Base-by-base conservation (phyloP, 495 filamentous ascomycete species). In the Platismatia glauca region DNA sequence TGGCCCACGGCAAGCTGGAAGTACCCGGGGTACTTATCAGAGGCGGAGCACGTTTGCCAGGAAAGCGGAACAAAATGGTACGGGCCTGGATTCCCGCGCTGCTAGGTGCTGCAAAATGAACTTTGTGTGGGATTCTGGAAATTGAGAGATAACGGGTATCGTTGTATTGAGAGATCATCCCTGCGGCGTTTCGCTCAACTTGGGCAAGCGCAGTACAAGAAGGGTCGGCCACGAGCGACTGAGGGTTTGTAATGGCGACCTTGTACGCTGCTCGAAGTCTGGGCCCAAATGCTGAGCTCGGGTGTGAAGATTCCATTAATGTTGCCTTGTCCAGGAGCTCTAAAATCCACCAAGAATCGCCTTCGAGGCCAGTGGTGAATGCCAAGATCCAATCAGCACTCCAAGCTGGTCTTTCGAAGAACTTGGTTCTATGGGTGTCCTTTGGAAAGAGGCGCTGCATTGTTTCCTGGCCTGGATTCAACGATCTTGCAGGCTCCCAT, bases 291-390 rank as follows among this genome's bases (percentile, higher is more conserved):
- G 35, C 38, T 34, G 37, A 38, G 38, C 33, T 53, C 15, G n/a
- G 38, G 5, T 48, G 56, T 35, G 24, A 53, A 24, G 64, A 57
- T 44, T 60, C 53, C 52, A 56, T 62, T 57, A 37, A 55, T 31
- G 34, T 50, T 58, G 38, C 57, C 34, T 41, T 55, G 43, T 77
- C 79, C 71, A 68, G 81, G 79, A 86, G 67, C 72, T 87, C 84
- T 39, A 88, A 72, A 60, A 91, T 73, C 82, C 86, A 92, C 86
- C 89, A 94, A 35, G 74, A 77, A 72, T 94, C 88, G 44, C 89
- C 88, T 66, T 81, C 81, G 72, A 89, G 79, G 71, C 86, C 87
- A 67, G 87, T 79, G 57, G 80, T 86, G 52, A 87, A 79, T 52
- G 85, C 81, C 53, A 89, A 73, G 64, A 84, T 79, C 89, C 89